Conservation (phyloP, 1,284 basidiomycete species). For the Peniophora sp. region DNA sequence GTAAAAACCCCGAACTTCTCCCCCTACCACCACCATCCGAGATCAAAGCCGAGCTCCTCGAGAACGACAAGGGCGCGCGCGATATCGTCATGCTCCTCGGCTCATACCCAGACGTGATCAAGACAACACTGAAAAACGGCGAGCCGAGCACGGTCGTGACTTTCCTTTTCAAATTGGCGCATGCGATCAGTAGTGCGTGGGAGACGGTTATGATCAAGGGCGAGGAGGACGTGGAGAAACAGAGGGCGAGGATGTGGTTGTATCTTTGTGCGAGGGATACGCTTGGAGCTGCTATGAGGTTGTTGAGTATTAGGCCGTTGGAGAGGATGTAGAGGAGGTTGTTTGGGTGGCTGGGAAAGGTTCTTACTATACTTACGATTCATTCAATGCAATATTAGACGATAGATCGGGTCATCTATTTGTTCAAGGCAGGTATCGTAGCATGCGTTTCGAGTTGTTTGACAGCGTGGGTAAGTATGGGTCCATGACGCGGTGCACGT, state of each 20-base stretch:
- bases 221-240: slow-evolving; percentile 70
- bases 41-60: slow-evolving; percentile 67
- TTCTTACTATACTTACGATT: background rate
- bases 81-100: slow-evolving; percentile 86
- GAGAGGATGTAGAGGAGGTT: slow-evolving; percentile 90
- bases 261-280: slow-evolving; percentile 88
- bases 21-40: slow-evolving; percentile 64
- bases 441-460: no score
- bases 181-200: slow-evolving; percentile 86
- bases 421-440: no score
- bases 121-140: slow-evolving; percentile 75
- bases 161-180: slow-evolving; percentile 68
- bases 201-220: slow-evolving; percentile 81
- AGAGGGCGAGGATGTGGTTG: slow-evolving; percentile 85
- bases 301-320: slow-evolving; percentile 84
- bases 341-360: background rate
- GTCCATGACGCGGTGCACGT: no score
- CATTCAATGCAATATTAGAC: no score
- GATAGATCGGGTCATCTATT: background rate
- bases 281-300: slow-evolving; percentile 76
- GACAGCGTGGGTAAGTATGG: no score
- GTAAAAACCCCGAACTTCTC: slow-evolving; percentile 88
- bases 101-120: slow-evolving; percentile 87
- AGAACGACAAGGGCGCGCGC: slow-evolving; percentile 60
- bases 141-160: slow-evolving; percentile 90